A percentile compares a stretch with the other conserved stretches of the same genome.
phyloP scores from a whole-genome alignment of 768 basidiomycete genomes.

The Nidularia sp. region DNA sequence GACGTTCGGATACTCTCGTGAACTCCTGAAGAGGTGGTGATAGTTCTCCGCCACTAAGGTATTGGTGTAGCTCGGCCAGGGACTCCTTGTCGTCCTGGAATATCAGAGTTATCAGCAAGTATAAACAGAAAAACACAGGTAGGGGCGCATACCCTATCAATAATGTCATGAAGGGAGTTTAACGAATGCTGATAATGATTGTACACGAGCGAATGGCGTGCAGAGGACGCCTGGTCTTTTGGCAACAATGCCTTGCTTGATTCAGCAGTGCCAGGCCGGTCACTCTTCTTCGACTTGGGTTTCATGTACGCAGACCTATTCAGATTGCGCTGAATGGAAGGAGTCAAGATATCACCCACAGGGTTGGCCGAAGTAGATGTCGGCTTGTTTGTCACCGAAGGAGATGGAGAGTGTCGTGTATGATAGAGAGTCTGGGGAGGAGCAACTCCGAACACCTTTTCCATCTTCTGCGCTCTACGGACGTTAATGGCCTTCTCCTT shows the following conservation, averaged over 20 bases:
- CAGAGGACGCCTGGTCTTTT: constrained; percentile 11
- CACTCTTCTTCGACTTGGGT: constrained; percentile 33
- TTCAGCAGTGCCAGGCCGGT: constrained; percentile 61
- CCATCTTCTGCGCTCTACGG: constrained; percentile 80
- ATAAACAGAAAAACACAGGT: not conserved
- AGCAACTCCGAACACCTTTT: constrained; percentile 80
- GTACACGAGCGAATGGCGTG: constrained; percentile 50
- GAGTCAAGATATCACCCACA: not conserved
- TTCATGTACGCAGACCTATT: constrained; percentile 50
- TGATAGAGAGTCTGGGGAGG: constrained; percentile 80
- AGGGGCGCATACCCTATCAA: constrained; percentile 59
- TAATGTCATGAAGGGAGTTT: constrained; percentile 75
- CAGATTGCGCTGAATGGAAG: constrained; percentile 29
- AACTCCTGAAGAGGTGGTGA: constrained; percentile 17
- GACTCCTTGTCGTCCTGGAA: constrained; percentile 74
- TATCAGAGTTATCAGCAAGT: constrained; percentile 4
- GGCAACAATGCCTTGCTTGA: constrained; percentile 52
- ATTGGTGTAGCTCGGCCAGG: constrained; percentile 70
- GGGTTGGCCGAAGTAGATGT: constrained; percentile 12
- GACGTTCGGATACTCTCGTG: constrained; percentile 17
- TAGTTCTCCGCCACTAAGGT: constrained; percentile 38
- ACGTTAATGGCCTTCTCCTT: constrained; percentile 79
- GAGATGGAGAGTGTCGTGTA: constrained; percentile 47
- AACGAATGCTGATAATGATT: constrained; percentile 78
- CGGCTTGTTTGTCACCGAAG: constrained; percentile 13